Evolutionary conservation across 176 grass and related monocot species (phyloP).

Genomic region (Carex pumila): DNA sequence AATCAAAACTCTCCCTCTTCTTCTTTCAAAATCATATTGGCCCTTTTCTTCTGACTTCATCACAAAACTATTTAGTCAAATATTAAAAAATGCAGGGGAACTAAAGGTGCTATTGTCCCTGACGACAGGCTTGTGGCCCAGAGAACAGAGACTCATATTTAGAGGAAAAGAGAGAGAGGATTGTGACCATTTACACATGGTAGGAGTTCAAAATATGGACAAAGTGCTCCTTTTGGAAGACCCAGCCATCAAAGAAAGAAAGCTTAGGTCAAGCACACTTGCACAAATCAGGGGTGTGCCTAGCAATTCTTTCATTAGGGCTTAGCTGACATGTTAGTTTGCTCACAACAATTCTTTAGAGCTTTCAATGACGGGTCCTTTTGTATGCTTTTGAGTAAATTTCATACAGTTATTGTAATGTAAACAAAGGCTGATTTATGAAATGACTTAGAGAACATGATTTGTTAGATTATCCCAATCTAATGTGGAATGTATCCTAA

Average conservation of each 20-base stretch:
- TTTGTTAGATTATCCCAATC: background rate
- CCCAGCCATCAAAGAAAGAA: slow-evolving; percentile 81
- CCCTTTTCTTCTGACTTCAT: no score
- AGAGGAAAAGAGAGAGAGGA: no score
- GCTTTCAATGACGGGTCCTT: background rate
- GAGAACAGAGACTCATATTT: no score
- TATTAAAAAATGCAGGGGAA: no score
- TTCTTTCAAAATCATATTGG: no score
- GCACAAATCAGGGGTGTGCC: slow-evolving; percentile 70
- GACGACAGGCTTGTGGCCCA: no score
- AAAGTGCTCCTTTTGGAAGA: slow-evolving; percentile 37
- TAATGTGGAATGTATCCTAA: background rate
- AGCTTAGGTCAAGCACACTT: slow-evolving; percentile 59
- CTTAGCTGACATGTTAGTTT: slow-evolving; percentile 19
- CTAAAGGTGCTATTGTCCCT: no score
- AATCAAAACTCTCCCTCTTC: no score
- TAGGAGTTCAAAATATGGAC: no score
- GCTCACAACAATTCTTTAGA: background rate
- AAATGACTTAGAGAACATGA: background rate
- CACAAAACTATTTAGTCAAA: no score
- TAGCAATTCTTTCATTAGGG: slow-evolving; percentile 50
- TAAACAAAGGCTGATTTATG: background rate
- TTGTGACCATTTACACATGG: no score
- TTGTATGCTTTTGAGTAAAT: background rate
- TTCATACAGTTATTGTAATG: background rate